Evolutionary conservation across 805 yeast genomes (phyloP).

Genomic region (Metschnikowia koreensis): DNA sequence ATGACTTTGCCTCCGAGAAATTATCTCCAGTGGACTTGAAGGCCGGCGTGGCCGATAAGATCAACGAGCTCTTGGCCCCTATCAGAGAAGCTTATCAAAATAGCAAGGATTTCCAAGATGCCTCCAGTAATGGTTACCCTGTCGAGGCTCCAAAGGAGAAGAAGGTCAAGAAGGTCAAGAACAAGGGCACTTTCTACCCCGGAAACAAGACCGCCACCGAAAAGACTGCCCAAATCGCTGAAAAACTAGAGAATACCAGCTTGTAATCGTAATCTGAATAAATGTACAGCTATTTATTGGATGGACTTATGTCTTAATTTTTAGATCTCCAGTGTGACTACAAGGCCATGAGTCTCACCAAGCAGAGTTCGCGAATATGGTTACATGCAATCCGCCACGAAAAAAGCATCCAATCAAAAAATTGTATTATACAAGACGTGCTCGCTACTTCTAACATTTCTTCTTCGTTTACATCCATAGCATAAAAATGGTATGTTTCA

Average conservation of each 20-base stretch:
- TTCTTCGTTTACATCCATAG: not conserved
- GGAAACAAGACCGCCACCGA: conserved; percentile 45
- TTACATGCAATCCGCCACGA: conserved; percentile 8
- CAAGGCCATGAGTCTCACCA: not conserved
- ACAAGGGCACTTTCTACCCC: conserved; percentile 89
- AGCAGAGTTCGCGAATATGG: not conserved
- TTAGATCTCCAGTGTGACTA: no score
- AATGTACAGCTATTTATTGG: not conserved
- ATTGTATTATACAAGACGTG: conserved; percentile 15
- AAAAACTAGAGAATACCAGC: conserved; percentile 36
- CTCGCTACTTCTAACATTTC: conserved; percentile 2
- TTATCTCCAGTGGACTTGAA: conserved; percentile 93
- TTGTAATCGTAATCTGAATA: conserved; percentile 23
- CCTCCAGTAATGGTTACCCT: conserved; percentile 82
- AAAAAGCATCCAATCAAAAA: conserved; percentile 15
- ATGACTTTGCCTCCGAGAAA: conserved; percentile 68
- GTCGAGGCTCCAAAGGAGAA: conserved; percentile 58
- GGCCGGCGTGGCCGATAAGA: conserved; percentile 83
- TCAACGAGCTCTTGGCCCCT: conserved; percentile 79
- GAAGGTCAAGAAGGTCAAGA: conserved; percentile 75
- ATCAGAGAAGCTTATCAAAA: conserved; percentile 66
- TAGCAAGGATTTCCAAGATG: conserved; percentile 70
- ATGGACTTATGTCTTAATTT: not conserved
- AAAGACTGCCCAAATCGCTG: conserved; percentile 30
- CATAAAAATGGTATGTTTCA: conserved; percentile 16